A percentile compares a stretch with the other conserved stretches of the same genome.
phyloP scores from a whole-genome alignment of 371 early-diverging fungal species.

The Rhizomucor pusillus region DNA sequence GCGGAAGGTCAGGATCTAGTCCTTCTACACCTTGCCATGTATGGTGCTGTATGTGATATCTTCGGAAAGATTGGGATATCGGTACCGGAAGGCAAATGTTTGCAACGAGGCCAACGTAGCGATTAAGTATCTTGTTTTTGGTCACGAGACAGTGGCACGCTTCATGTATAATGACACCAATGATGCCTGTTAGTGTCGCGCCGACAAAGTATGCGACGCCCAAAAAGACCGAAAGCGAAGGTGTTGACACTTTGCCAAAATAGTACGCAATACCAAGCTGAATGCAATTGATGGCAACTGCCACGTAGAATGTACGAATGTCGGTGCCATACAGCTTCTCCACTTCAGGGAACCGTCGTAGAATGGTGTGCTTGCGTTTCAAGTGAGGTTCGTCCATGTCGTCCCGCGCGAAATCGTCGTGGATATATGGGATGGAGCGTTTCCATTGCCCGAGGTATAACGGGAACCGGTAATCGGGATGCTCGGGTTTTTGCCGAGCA shows the following conservation, averaged over 20 bases:
- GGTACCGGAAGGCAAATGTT: slow-evolving; percentile 87
- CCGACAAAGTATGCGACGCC: slow-evolving; percentile 77
- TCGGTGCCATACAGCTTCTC: slow-evolving; percentile 84
- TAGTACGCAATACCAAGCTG: slow-evolving; percentile 80
- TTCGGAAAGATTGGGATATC: slow-evolving; percentile 81
- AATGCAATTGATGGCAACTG: slow-evolving; percentile 59
- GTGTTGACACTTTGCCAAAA: slow-evolving; percentile 63
- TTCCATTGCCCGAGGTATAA: slow-evolving; percentile 83
- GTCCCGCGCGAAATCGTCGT: slow-evolving; percentile 80
- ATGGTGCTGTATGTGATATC: slow-evolving; percentile 97
- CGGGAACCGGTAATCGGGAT: slow-evolving; percentile 76
- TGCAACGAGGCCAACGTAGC: slow-evolving; percentile 76
- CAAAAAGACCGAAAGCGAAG: slow-evolving; percentile 61
- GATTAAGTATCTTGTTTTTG: slow-evolving; percentile 69
- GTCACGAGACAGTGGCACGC: slow-evolving; percentile 83
- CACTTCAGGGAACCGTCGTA: slow-evolving; percentile 88
- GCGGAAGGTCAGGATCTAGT: slow-evolving; percentile 94
- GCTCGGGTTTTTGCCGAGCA: slow-evolving; percentile 9
- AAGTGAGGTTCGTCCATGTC: slow-evolving; percentile 95
- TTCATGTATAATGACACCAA: slow-evolving; percentile 90
- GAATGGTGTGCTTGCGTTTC: slow-evolving; percentile 85
- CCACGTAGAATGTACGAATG: slow-evolving; percentile 72
- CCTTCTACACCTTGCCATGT: slow-evolving; percentile 94
- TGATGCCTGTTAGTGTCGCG: slow-evolving; percentile 75
- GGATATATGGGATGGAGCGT: slow-evolving; percentile 72